Percentiles rank a stretch among this genome's conserved stretches.
phyloP scores from a whole-genome alignment of 2,329 filamentous ascomycete genomes.

The Uncinocarpus reesii region DNA sequence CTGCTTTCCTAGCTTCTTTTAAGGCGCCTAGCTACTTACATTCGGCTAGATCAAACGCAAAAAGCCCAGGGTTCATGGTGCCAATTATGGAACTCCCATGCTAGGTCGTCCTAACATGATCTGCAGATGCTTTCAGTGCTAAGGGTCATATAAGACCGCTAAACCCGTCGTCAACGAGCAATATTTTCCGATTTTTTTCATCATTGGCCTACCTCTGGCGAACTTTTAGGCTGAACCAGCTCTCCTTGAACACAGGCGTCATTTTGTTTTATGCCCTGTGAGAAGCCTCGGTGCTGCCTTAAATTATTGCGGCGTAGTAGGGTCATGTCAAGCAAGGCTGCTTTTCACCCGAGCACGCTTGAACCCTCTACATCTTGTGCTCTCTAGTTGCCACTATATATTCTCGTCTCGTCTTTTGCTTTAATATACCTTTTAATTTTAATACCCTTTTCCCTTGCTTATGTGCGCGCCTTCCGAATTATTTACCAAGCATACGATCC shows the following conservation, averaged over 20 bases:
- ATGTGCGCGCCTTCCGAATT: background rate
- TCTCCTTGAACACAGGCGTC: background rate
- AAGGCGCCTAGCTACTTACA: conserved; percentile 6
- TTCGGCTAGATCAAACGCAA: conserved; percentile 6
- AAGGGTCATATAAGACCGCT: conserved; percentile 3
- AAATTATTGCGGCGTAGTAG: background rate
- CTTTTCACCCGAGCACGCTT: background rate
- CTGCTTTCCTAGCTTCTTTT: conserved; percentile 3
- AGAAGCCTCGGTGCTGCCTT: conserved; percentile 7
- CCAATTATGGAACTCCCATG: conserved; percentile 11
- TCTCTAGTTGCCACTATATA: background rate
- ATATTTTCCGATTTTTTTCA: background rate
- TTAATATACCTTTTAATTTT: background rate
- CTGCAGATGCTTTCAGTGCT: conserved; percentile 1
- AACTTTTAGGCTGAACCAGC: conserved; percentile 4
- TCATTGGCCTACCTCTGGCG: background rate
- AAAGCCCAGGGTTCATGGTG: conserved; percentile 2
- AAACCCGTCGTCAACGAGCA: background rate
- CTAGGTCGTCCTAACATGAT: conserved; percentile 9
- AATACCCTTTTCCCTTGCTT: background rate
- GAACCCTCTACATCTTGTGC: background rate
- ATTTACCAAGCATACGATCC: background rate
- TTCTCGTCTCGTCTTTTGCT: background rate
- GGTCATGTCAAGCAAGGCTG: conserved; percentile 10
- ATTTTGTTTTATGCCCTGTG: conserved; percentile 1